Percentiles rank a stretch among this genome's conserved stretches.
phyloP scores from a whole-genome alignment of 176 grass and related monocot genomes.

The Eragrostis nindensis region DNA sequence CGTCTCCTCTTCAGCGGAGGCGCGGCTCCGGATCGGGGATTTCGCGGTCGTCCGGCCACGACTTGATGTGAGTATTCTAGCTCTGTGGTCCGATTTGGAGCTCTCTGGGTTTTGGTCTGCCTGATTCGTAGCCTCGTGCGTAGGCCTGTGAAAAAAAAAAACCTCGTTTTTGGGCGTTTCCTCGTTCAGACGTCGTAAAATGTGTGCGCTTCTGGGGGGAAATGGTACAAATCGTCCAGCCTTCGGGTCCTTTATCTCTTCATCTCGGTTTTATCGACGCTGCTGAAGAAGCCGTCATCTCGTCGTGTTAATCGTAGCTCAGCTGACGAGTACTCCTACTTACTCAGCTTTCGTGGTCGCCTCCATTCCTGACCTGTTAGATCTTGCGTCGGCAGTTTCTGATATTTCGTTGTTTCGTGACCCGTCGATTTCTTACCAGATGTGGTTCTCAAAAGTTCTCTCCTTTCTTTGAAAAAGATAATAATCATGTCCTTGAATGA shows the following conservation, averaged over 20 bases:
- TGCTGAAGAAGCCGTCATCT: neutral
- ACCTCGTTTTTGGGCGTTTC: neutral
- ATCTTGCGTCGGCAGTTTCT: slow-evolving; percentile 11
- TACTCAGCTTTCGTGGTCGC: neutral
- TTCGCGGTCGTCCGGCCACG: neutral
- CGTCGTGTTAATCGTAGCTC: neutral
- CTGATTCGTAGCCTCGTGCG: neutral
- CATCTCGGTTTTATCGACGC: neutral
- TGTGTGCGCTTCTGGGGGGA: neutral
- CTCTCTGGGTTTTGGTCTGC: neutral
- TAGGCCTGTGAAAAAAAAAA: neutral
- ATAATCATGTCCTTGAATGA: neutral
- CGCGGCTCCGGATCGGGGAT: slow-evolving; percentile 3
- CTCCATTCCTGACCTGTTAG: slow-evolving; percentile 5
- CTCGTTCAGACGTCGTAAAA: neutral
- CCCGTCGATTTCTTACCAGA: neutral
- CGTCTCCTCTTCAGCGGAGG: neutral
- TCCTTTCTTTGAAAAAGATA: neutral
- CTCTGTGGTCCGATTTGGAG: neutral
- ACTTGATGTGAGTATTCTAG: slow-evolving; percentile 35
- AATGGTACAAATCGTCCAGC: neutral
- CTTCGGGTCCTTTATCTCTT: neutral
- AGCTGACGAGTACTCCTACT: neutral
- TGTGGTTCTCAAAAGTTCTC: neutral
- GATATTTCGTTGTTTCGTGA: neutral